Percentiles rank a stretch among this genome's conserved stretches.
phyloP scores from a whole-genome alignment of 1,284 basidiomycete species.

The Hypsizygus ulmarius region DNA sequence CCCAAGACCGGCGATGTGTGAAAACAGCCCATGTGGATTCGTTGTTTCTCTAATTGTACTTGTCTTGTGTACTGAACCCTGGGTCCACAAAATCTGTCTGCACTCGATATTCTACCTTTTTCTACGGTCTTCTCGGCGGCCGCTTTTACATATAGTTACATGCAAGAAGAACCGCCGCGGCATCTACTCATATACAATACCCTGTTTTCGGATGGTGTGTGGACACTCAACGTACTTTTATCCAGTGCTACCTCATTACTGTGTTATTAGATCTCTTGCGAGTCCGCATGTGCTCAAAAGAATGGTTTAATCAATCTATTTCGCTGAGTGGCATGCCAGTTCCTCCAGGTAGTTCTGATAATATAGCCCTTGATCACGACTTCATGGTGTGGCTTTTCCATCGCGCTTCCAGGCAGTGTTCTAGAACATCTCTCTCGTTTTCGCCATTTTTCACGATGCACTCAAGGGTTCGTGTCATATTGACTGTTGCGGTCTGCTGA shows the following conservation, averaged over 20 bases:
- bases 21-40: constrained; percentile 2
- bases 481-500: too few species aligned
- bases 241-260: constrained; percentile 2
- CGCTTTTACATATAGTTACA: constrained; percentile 1
- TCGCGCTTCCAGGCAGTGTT: too few species aligned
- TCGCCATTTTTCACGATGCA: too few species aligned
- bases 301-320: too few species aligned
- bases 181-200: constrained; percentile 15
- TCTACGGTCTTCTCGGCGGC: constrained; percentile 4
- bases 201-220: constrained; percentile 19
- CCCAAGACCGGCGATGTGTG: constrained; percentile 8
- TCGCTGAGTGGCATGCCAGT: too few species aligned
- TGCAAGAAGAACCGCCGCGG: constrained; percentile 6
- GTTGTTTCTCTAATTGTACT: constrained; percentile 5
- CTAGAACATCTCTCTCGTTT: too few species aligned
- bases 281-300: background rate
- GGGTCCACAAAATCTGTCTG: constrained; percentile 10
- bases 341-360: too few species aligned
- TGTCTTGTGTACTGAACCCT: constrained; percentile 7
- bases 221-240: constrained; percentile 13
- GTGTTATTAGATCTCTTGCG: background rate
- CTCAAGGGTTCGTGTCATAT: too few species aligned
- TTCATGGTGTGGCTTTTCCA: too few species aligned
- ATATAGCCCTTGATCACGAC: too few species aligned
- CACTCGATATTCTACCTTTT: constrained; percentile 3